phyloP scores from a whole-genome alignment of 1,284 basidiomycete species.

The Ustilago xerochloae region DNA sequence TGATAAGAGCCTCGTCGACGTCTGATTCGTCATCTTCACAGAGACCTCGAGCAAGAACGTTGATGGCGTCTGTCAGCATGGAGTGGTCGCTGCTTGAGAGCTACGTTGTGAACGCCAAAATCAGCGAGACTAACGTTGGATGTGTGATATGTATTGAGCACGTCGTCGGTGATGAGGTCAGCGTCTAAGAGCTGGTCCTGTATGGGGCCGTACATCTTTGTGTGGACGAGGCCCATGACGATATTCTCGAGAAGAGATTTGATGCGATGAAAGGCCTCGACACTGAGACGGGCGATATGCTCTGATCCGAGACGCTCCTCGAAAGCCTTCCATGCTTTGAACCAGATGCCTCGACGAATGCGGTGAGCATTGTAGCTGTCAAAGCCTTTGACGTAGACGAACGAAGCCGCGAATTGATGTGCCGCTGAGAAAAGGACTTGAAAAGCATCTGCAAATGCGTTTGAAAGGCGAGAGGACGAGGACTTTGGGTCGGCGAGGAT shows the following conservation, averaged over 20 bases:
- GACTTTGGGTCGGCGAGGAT: slow-evolving; percentile 11
- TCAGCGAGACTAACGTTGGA: slow-evolving; percentile 25
- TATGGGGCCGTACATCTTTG: slow-evolving; percentile 44
- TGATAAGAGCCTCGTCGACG: slow-evolving; percentile 26
- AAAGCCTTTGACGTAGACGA: slow-evolving; percentile 49
- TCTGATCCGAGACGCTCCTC: slow-evolving; percentile 32
- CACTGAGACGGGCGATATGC: slow-evolving; percentile 24
- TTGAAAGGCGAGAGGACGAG: neutral
- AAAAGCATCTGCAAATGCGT: slow-evolving; percentile 18
- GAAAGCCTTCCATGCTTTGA: slow-evolving; percentile 44
- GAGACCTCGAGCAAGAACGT: slow-evolving; percentile 12
- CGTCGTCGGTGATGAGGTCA: slow-evolving; percentile 30
- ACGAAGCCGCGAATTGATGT: slow-evolving; percentile 43
- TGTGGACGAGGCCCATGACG: slow-evolving; percentile 46
- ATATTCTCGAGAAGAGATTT: slow-evolving; percentile 43
- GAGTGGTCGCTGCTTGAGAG: slow-evolving; percentile 26
- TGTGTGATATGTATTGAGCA: slow-evolving; percentile 27
- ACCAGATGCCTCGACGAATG: slow-evolving; percentile 48
- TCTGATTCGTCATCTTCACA: slow-evolving; percentile 20
- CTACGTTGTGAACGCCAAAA: slow-evolving; percentile 19
- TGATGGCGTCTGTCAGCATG: slow-evolving; percentile 15
- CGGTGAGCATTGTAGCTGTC: slow-evolving; percentile 48
- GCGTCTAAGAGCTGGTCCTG: slow-evolving; percentile 25
- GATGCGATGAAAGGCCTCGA: slow-evolving; percentile 34
- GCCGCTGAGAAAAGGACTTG: slow-evolving; percentile 21